Base-by-base conservation (phyloP, 441 rosid species). In the Flueggea neowawraea region DNA sequence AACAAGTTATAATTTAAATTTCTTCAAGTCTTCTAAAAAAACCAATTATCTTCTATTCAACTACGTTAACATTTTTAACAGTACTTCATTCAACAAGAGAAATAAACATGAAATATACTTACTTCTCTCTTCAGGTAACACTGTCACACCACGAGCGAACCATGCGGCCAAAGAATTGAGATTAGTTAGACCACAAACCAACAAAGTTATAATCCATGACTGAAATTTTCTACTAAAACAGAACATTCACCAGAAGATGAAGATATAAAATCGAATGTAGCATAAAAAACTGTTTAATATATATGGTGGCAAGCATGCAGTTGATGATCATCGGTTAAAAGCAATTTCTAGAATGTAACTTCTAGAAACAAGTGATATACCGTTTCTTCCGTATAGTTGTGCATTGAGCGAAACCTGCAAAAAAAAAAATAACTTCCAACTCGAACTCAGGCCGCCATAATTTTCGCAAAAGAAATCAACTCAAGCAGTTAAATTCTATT, bases 51-150 rank as follows among this genome's bases (percentile, higher is more conserved):
- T 36, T 8, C 4, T 36, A 36, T 36, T 36, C 41, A 0, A 36
- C 41, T 36, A 36, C 9, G 41, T 36, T 36, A 8, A 36, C 41
- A 36, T 36, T 36, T 36, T 36, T 36, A 36, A 5, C 41, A 36
- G 9, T 36, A 8, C 41, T 36, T 8, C 9, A 8, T 36, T 5
- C 9, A 36, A 36, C 41, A 36, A 36, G 9, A 36, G 7, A 36
- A 36, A 36, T 36, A 36, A 5, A 36, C 9, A 36, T 36, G 4
- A 36, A 36, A 8, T 36, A 56, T 69, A 72, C 99, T 87, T 87
- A 95, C 99, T 89, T 81, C 73, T 78, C 66, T 95, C 99, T 81
- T 89, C 87, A 6, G 94, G 94, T 75, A 95, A 87, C 67, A 84
- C 97, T 95, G 96, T 79, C 41, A 69, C 72, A 49, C 72, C 82